Conservation (phyloP, 2,329 filamentous ascomycete species). For the Mollisia scopiformis region DNA sequence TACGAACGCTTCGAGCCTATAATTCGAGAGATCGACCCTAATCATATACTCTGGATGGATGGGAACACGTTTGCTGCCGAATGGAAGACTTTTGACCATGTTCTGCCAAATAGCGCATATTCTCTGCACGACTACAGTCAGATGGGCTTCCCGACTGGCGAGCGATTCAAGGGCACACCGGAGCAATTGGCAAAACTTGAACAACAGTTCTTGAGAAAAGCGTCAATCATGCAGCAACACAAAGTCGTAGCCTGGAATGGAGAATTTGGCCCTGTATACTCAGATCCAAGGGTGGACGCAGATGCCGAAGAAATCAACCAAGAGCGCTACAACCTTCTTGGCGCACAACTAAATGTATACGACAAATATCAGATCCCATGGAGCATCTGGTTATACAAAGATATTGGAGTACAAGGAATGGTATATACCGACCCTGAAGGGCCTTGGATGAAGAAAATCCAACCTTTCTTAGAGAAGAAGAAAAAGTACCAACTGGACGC, state of each 20-base stretch:
- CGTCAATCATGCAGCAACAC: conserved; percentile 45
- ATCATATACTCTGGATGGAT: conserved; percentile 54
- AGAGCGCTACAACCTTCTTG: conserved; percentile 48
- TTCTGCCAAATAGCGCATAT: conserved; percentile 53
- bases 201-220: conserved; percentile 45
- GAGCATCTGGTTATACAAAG: conserved; percentile 64
- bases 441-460: conserved; percentile 53
- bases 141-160: conserved; percentile 50
- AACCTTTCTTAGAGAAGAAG: conserved; percentile 59
- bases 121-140: conserved; percentile 55
- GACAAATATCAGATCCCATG: conserved; percentile 54
- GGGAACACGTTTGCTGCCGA: conserved; percentile 59
- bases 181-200: conserved; percentile 48
- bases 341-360: conserved; percentile 54
- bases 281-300: conserved; percentile 27
- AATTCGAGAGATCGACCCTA: conserved; percentile 45
- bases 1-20: conserved; percentile 45
- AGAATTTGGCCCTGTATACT: conserved; percentile 53
- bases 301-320: conserved; percentile 44
- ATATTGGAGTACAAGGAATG: conserved; percentile 60
- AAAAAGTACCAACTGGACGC: conserved; percentile 54
- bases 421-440: conserved; percentile 46
- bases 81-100: conserved; percentile 45
- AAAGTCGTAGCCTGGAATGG: conserved; percentile 51
- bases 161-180: conserved; percentile 44